Conservation (phyloP, 164 flowering plant genomes). For the Cinnamomum micranthum region DNA sequence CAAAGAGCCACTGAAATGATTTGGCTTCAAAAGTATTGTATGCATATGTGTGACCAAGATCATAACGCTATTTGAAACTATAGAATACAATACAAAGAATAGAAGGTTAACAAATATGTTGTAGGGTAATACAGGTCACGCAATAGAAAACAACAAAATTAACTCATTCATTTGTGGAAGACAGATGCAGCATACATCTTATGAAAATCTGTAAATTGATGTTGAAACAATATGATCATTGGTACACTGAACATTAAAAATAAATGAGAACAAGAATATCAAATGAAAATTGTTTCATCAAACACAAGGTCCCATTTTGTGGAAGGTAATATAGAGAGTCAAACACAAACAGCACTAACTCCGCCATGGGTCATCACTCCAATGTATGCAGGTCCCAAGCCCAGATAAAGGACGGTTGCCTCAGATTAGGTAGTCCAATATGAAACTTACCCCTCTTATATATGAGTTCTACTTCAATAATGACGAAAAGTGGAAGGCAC, state of each 20-base stretch:
- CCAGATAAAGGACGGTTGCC: too few relatives aligned
- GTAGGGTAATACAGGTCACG: neutral
- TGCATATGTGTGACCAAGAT: neutral
- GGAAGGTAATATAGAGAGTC: too few relatives aligned
- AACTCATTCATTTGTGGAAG: neutral
- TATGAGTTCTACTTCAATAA: too few relatives aligned
- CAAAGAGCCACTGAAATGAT: constrained; percentile 6
- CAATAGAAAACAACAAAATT: neutral
- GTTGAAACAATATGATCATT: neutral
- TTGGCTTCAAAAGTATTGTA: neutral
- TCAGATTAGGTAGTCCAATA: too few relatives aligned
- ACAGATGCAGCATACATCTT: neutral
- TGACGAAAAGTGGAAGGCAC: too few relatives aligned
- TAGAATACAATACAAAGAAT: neutral
- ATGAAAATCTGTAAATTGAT: neutral
- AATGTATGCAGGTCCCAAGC: too few relatives aligned
- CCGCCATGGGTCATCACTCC: too few relatives aligned
- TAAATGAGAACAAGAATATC: neutral
- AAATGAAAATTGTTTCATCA: too few relatives aligned
- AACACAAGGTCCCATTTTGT: too few relatives aligned
- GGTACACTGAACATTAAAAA: neutral
- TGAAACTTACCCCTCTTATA: too few relatives aligned
- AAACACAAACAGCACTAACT: too few relatives aligned
- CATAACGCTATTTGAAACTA: neutral
- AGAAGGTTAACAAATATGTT: neutral